Conservation (phyloP, 805 yeast species). For the Hyphopichia homilentoma region DNA sequence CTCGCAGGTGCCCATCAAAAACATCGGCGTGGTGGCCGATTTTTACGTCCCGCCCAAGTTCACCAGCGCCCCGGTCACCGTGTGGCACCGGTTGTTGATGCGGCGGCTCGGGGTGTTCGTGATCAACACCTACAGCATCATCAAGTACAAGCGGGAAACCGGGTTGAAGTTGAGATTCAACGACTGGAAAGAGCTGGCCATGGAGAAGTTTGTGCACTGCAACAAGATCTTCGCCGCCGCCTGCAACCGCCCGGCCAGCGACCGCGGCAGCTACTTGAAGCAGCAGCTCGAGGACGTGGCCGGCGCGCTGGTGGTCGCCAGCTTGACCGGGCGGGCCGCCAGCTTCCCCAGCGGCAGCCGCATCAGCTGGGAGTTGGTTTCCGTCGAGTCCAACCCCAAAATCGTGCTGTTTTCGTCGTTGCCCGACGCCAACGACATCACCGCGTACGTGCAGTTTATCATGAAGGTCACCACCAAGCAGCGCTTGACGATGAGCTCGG, state of each 20-base stretch:
- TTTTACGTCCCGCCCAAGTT: conserved; percentile 40
- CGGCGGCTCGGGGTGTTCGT: conserved; percentile 67
- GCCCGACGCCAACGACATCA: conserved; percentile 42
- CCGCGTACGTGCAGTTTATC: conserved; percentile 37
- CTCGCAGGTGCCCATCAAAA: conserved; percentile 34
- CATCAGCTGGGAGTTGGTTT: conserved; percentile 73
- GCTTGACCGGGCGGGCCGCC: conserved; percentile 28
- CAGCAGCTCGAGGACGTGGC: conserved; percentile 31
- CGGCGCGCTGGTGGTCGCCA: conserved; percentile 28
- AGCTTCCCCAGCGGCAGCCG: conserved; percentile 53
- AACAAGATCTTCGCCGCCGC: conserved; percentile 74
- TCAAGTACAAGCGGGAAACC: conserved; percentile 43
- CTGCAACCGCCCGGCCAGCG: conserved; percentile 25
- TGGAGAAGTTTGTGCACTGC: conserved; percentile 71
- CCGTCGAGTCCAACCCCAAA: conserved; percentile 69
- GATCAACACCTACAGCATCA: conserved; percentile 56
- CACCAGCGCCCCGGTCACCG: conserved; percentile 19
- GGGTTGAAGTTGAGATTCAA: conserved; percentile 53
- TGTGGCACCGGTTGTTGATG: conserved; percentile 45
- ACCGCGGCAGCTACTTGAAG: conserved; percentile 44
- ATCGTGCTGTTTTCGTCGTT: conserved; percentile 66
- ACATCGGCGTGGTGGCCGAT: conserved; percentile 39
- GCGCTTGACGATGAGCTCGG: conserved; percentile 24
- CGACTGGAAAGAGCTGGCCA: conserved; percentile 83
- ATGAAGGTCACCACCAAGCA: conserved; percentile 36